A percentile compares a stretch with the other conserved stretches of the same genome.
Evolutionary conservation across 257 asterid species (phyloP).

Genomic region (Ballota nigra): DNA sequence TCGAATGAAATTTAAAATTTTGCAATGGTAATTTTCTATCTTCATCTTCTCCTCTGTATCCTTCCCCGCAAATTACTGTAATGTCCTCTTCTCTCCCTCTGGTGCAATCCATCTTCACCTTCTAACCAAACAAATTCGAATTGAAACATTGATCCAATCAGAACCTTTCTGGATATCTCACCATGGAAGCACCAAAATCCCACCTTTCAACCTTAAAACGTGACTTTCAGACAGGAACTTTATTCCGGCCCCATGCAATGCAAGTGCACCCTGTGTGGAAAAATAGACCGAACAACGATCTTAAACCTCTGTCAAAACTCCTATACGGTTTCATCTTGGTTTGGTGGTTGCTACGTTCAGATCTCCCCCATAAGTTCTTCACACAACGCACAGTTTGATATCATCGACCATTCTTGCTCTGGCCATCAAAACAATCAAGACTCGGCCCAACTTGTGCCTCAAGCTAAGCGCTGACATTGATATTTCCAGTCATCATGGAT

Average conservation of each 20-base stretch:
- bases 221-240: neutral
- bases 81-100: conserved; percentile 14
- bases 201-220: neutral
- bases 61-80: neutral
- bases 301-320: conserved; percentile 10
- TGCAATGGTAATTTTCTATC: conserved; percentile 6
- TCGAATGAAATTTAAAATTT: neutral
- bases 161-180: conserved; percentile 16
- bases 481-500: conserved; percentile 15
- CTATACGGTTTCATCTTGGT: conserved; percentile 19
- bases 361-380: neutral
- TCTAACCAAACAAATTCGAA: neutral
- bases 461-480: conserved; percentile 13
- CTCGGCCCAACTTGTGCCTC: neutral
- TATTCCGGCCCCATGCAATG: conserved; percentile 27
- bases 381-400: neutral
- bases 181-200: conserved; percentile 1
- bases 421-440: neutral
- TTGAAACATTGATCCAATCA: neutral
- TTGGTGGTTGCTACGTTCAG: conserved; percentile 26
- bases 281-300: neutral
- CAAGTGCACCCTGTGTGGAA: conserved; percentile 19
- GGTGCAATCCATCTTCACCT: conserved; percentile 6
- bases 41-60: conserved; percentile 9
- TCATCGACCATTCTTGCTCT: conserved; percentile 24